phyloP scores from a whole-genome alignment of 495 filamentous ascomycete species.

The Articulospora tetracladia region DNA sequence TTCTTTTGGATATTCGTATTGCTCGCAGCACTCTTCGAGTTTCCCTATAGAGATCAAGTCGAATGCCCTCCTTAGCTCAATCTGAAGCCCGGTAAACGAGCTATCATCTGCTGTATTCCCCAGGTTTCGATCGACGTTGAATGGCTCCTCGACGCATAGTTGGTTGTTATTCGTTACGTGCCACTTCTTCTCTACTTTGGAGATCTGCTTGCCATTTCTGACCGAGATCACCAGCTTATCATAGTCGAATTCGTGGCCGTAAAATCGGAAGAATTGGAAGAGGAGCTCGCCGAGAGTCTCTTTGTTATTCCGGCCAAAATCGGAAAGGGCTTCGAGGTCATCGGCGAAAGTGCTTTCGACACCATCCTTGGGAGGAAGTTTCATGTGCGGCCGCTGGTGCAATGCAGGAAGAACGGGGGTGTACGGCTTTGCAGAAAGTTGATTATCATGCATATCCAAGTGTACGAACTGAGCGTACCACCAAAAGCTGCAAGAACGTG shows the following conservation, averaged over 20 bases:
- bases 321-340: slow-evolving; percentile 66
- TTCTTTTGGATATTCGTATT: slow-evolving; percentile 80
- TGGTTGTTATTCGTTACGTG: slow-evolving; percentile 68
- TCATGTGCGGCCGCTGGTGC: slow-evolving; percentile 69
- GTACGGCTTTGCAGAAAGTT: slow-evolving; percentile 90
- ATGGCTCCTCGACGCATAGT: slow-evolving; percentile 94
- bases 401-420: slow-evolving; percentile 82
- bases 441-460: slow-evolving; percentile 99
- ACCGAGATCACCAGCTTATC: slow-evolving; percentile 82
- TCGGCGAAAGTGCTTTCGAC: slow-evolving; percentile 76
- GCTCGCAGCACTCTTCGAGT: slow-evolving; percentile 74
- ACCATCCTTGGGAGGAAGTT: slow-evolving; percentile 53
- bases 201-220: slow-evolving; percentile 75
- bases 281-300: slow-evolving; percentile 78
- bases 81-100: slow-evolving; percentile 84
- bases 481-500: slow-evolving; percentile 63
- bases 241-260: slow-evolving; percentile 90
- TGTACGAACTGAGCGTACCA: slow-evolving; percentile 94
- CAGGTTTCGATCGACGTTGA: slow-evolving; percentile 88
- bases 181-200: slow-evolving; percentile 86
- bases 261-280: slow-evolving; percentile 92
- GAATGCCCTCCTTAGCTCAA: slow-evolving; percentile 86
- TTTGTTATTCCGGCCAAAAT: slow-evolving; percentile 75
- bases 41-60: slow-evolving; percentile 70
- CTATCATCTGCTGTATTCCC: slow-evolving; percentile 96